phyloP scores from a whole-genome alignment of 208 protist species.

The Trypanosoma brucei region DNA sequence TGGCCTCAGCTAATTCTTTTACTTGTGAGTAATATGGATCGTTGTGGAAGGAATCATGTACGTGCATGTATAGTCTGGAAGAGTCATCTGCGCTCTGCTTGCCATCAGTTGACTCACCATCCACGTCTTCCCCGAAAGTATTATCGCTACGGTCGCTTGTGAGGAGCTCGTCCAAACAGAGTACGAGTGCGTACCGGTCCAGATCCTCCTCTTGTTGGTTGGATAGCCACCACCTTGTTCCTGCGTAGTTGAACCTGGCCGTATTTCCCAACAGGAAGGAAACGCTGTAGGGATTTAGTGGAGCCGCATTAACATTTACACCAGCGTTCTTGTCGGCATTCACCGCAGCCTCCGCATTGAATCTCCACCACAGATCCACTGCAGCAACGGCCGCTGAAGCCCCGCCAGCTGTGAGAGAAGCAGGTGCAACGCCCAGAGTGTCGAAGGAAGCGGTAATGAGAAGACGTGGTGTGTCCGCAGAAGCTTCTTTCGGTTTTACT shows the following conservation, averaged over 20 bases:
- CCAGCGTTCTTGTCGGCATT: constrained; percentile 10
- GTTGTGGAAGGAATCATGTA: constrained; percentile 59
- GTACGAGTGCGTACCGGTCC: constrained; percentile 40
- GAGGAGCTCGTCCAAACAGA: constrained; percentile 79
- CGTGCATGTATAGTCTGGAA: constrained; percentile 60
- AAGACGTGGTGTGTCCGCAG: constrained; percentile 28
- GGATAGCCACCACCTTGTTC: constrained; percentile 50
- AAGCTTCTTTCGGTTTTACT: constrained; percentile 29
- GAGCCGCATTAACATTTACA: neutral
- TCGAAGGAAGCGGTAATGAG: constrained; percentile 71
- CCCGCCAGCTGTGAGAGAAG: constrained; percentile 39
- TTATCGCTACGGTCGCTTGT: neutral
- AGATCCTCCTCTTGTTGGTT: constrained; percentile 39
- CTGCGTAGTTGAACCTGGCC: constrained; percentile 70
- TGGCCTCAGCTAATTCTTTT: constrained; percentile 39
- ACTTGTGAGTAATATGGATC: constrained; percentile 40
- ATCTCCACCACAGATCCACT: constrained; percentile 68
- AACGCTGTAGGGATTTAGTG: constrained; percentile 29
- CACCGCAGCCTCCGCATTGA: constrained; percentile 24
- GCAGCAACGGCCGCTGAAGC: constrained; percentile 52
- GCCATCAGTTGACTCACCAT: constrained; percentile 5
- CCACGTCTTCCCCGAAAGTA: constrained; percentile 3
- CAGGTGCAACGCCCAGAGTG: constrained; percentile 62
- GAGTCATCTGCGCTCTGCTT: neutral
- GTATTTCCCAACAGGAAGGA: constrained; percentile 64